Conservation (phyloP, 176 grass and related monocot species). For the Lolium rigidum region DNA sequence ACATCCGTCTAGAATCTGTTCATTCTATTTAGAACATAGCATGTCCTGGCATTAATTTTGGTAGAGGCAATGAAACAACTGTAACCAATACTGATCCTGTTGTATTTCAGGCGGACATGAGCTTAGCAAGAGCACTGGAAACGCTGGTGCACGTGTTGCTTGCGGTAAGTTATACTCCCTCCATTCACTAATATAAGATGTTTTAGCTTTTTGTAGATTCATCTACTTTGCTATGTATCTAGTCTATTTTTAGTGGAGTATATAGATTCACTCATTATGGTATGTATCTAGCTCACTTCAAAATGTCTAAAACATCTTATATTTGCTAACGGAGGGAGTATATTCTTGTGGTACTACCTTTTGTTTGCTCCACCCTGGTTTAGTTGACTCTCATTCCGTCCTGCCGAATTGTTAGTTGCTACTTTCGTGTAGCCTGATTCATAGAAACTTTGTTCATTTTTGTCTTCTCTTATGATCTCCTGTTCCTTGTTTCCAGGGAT, state of each 20-base stretch:
- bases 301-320: too few species aligned
- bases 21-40: neutral
- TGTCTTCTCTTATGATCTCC: neutral
- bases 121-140: slow-evolving; percentile 91
- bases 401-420: neutral
- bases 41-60: neutral
- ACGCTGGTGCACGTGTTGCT: slow-evolving; percentile 88
- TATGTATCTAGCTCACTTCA: too few species aligned
- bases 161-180: slow-evolving; percentile 58
- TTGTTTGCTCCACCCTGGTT: neutral
- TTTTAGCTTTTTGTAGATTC: too few species aligned
- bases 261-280: too few species aligned
- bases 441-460: neutral
- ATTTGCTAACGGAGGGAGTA: too few species aligned
- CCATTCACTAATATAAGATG: too few species aligned
- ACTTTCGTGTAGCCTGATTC: neutral
- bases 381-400: neutral
- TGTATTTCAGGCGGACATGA: slow-evolving; percentile 82
- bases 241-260: too few species aligned
- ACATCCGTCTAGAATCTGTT: neutral
- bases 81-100: neutral
- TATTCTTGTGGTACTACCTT: neutral
- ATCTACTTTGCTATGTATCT: too few species aligned
- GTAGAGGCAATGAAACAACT: neutral
- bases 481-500: slow-evolving; percentile 51